phyloP scores from a whole-genome alignment of 768 basidiomycete genomes.

The Agrocybe chaxingu region DNA sequence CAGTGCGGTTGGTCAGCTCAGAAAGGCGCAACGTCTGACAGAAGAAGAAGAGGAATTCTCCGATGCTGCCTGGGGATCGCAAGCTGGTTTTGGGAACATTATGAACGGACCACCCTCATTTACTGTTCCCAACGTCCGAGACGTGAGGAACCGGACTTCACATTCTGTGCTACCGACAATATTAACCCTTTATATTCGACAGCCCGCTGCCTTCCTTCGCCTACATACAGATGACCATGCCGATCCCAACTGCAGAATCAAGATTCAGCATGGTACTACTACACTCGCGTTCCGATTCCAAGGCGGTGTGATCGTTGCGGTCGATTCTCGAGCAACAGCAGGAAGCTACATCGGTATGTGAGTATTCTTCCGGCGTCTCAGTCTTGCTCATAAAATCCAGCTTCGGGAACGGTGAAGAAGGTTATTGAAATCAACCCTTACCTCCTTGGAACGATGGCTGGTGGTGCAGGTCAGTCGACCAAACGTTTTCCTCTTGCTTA shows the following conservation, averaged over 20 bases:
- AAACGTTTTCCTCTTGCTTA: neutral
- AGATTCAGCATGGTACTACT: conserved; percentile 98
- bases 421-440: conserved; percentile 99
- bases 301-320: conserved; percentile 98
- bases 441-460: conserved; percentile 99
- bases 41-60: conserved; percentile 64
- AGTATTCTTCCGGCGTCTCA: neutral
- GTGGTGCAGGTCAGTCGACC: conserved; percentile 79
- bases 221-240: conserved; percentile 95
- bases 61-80: conserved; percentile 78
- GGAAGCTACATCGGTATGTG: conserved; percentile 91
- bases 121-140: conserved; percentile 66
- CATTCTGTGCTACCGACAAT: neutral
- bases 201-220: conserved; percentile 91
- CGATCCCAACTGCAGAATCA: conserved; percentile 92
- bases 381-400: conserved; percentile 36
- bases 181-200: conserved; percentile 12
- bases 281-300: conserved; percentile 96
- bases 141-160: conserved; percentile 48
- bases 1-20: conserved; percentile 44
- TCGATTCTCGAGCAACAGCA: conserved; percentile 97
- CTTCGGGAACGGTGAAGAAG: conserved; percentile 97
- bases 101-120: conserved; percentile 72
- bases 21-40: conserved; percentile 41
- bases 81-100: conserved; percentile 77